phyloP scores from a whole-genome alignment of 2,329 filamentous ascomycete species.

The Gnomoniopsis smithogilvyi region DNA sequence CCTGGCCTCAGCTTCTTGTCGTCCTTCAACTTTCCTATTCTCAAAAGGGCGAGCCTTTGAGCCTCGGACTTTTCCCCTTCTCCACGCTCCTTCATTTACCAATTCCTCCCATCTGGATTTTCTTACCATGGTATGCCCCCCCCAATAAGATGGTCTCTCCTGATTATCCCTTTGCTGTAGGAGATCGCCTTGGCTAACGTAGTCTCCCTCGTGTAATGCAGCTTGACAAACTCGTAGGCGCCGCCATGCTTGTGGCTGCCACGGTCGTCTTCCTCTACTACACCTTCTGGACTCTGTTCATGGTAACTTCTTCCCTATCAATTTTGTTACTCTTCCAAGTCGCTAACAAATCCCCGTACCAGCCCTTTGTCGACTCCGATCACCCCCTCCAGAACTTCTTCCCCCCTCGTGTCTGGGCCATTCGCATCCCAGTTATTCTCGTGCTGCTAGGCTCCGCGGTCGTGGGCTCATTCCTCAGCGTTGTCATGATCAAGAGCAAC shows the following conservation, averaged over 20 bases:
- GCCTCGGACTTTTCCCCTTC: constrained; percentile 9
- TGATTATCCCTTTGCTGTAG: not conserved
- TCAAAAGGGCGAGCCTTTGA: constrained; percentile 3
- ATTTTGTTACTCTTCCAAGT: constrained; percentile 2
- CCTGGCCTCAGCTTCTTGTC: not conserved
- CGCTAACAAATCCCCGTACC: constrained; percentile 16
- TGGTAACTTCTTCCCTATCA: constrained; percentile 58
- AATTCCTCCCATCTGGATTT: not conserved
- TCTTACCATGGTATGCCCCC: constrained; percentile 28
- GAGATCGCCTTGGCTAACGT: constrained; percentile 3
- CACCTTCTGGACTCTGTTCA: constrained; percentile 94
- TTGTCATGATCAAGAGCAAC: constrained; percentile 99
- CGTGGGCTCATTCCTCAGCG: constrained; percentile 90
- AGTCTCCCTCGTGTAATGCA: constrained; percentile 34
- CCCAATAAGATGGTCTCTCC: not conserved
- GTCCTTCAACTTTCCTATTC: not conserved
- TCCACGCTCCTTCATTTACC: constrained; percentile 13
- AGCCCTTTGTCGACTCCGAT: constrained; percentile 97
- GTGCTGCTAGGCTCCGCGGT: constrained; percentile 89
- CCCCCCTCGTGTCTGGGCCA: constrained; percentile 96
- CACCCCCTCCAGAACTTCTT: constrained; percentile 94
- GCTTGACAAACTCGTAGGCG: constrained; percentile 81
- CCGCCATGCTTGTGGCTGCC: constrained; percentile 66
- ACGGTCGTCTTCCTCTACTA: constrained; percentile 77
- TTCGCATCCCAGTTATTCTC: constrained; percentile 96